Evolutionary conservation across 441 rosid genomes (phyloP), one percentile per base, ranked within the genome.

Genomic region (Bruguiera hainesii): DNA sequence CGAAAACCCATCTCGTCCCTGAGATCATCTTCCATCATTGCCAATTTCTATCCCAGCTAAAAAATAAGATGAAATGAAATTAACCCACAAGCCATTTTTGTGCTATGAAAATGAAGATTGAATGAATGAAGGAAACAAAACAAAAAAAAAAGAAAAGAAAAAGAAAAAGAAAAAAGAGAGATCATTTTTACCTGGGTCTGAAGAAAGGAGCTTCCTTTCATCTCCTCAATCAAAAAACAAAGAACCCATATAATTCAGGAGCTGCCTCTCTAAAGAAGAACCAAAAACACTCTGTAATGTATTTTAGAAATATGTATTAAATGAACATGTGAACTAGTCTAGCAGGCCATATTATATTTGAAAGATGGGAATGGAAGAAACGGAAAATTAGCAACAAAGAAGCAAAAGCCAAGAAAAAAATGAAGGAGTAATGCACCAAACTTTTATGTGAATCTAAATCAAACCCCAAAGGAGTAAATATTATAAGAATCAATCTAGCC

Each of bases 171-270:
- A 2, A 26, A 37, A 2, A 26, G 26, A 26, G n/a, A 56, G 50
- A 69, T 15, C 48, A 25, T 15, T 20, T 19, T 73, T 73, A 78
- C 82, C 84, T 75, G 77, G 55, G 72, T 28, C 66, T 52, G 77
- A 81, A 79, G 68, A 56, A 72, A 72, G 55, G 61, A 78, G 77
- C 71, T 72, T 49, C 51, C 60, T 64, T 70, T 62, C 29, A 67
- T 68, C 73, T 51, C 51, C 60, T 76, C 81, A 75, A 66, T 79
- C 13, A 74, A 75, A 69, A 57, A 67, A 51, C 64, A 63, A 69
- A 64, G 72, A 51, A 64, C 65, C 76, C 77, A 73, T 64, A 59
- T 8, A 65, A 66, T 28, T 51, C 31, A 26, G 8, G 53, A 59
- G 60, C 35, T 48, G 25, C 61, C 19, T 19, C 52, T 23, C 61